Evolutionary conservation across 768 basidiomycete genomes (phyloP).

Genomic region (Chalciporus chontae): DNA sequence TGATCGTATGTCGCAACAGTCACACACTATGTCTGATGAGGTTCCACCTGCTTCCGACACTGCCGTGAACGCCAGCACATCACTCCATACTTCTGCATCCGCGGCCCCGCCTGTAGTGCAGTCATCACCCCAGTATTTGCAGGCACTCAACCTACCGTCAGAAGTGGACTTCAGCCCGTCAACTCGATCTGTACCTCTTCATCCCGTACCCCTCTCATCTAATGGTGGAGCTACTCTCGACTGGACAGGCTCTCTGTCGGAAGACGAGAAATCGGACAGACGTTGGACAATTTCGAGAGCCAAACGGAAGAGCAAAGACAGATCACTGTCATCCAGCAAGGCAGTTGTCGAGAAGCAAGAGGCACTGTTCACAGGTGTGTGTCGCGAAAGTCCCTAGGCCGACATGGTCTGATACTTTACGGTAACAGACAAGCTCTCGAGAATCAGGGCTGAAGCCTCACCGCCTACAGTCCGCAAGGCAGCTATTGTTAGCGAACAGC

Average conservation of each 20-base stretch:
- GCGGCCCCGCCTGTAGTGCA: conserved; percentile 12
- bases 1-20: conserved; percentile 43
- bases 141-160: conserved; percentile 19
- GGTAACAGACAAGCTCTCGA: conserved; percentile 51
- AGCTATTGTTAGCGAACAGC: conserved; percentile 58
- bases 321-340: conserved; percentile 37
- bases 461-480: conserved; percentile 62
- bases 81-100: conserved; percentile 32
- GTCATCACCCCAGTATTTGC: conserved; percentile 22
- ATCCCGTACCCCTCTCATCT: conserved; percentile 67
- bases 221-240: conserved; percentile 71
- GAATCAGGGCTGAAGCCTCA: conserved; percentile 47
- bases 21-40: conserved; percentile 17
- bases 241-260: conserved; percentile 58
- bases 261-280: conserved; percentile 56
- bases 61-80: conserved; percentile 23
- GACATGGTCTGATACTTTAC: not conserved
- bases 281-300: conserved; percentile 54
- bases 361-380: conserved; percentile 51
- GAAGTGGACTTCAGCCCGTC: conserved; percentile 75
- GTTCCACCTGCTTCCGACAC: conserved; percentile 24
- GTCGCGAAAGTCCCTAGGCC: conserved; percentile 2
- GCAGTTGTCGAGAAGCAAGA: conserved; percentile 57
- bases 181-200: conserved; percentile 41
- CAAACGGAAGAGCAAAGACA: conserved; percentile 59